Evolutionary conservation across 2,329 filamentous ascomycete genomes (phyloP), one percentile per base, ranked within the genome.

Genomic region (Fusarium verrucosum): DNA sequence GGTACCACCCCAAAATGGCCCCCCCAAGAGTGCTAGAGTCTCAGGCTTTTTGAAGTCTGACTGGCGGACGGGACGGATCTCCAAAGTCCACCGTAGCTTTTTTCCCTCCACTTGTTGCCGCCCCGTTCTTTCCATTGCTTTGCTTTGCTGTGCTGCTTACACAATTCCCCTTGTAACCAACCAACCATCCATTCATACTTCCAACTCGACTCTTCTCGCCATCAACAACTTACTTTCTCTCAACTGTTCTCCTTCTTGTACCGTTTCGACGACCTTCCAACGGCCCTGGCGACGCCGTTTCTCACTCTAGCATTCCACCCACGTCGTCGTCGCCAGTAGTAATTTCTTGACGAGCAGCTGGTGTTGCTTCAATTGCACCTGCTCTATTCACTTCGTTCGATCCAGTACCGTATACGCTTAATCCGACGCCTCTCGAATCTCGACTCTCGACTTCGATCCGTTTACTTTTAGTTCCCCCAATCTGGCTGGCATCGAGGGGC

Each of bases 401-500:
- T 35, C 37, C 16, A 26, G 32, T 42, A 45, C 51, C 8, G 53
- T 47, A 37, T 35, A 33, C 33, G 47, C 38, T 26, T 50, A 25
- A 49, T 40, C 35, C 51, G 41, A 62, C 57, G 54, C 43, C 43
- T 58, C 42, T 45, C 19, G 25, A 54, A 44, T 53, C 57, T 45
- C n/a, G n/a, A n/a, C n/a, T n/a, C 45, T 58, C 37, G 57, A 70
- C 45, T 49, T 53, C 60, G 45, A 59, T 60, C 50, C 65, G 51
- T 44, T 54, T 50, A 57, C 37, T 51, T 51, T 50, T 50, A 58
- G 46, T 58, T 46, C 43, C 67, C 68, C 61, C 67, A 75, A 68
- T 58, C 76, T 78, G 76, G 76, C 76, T 78, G 75, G 72, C 70
- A 51, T 71, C 68, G 62, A 68, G 68, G 74, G 74, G 73, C 70